Evolutionary conservation across 305 asterid genomes (phyloP), one percentile per base, ranked within the genome.

Genomic region (Striga hermonthica): DNA sequence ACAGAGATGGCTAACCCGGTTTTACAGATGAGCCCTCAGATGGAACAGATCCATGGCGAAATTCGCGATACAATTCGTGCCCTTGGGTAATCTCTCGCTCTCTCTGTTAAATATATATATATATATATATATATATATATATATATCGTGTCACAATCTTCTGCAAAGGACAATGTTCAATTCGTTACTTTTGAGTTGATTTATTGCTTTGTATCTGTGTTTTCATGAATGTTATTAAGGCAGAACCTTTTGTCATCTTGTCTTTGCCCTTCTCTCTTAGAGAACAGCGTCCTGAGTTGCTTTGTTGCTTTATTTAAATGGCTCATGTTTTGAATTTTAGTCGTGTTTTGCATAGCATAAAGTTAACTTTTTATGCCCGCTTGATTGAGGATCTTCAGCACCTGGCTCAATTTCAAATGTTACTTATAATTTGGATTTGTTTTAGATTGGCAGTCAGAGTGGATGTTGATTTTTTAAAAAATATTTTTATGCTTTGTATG

Each of bases 31-130:
- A 92, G 67, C 74, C 88, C 98, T 76, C 97, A 92, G 74, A 87
- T 92, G 98, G 98, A 92, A 78, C 98, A 92, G 97, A 87, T 92
- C 88, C 97, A 89, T 57, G 98, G 97, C 3, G 95, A 92, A 80
- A 92, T 92, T 74, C 90, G 89, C 72, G 98, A 92, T 66, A 83
- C 81, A 69, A 86, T 92, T 79, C 96, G 97, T 54, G 85, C 94
- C 64, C 89, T 92, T 39, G 96, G 93, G 98, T 92, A 86, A 22
- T 72, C 72, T 43, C 72, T 48, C 65, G 47, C 70, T 68, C 40
- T 58, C 54, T 64, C 44, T 60, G 44, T 55, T 15, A n/a, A 22
- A 22, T 22, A 22, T 22, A 22, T 22, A 22, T 22, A 22, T 22
- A 22, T 22, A 22, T 22, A 22, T 22, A 22, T 22, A 22, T 22